phyloP scores from a whole-genome alignment of 257 asterid species.

The Lithospermum erythrorhizon region DNA sequence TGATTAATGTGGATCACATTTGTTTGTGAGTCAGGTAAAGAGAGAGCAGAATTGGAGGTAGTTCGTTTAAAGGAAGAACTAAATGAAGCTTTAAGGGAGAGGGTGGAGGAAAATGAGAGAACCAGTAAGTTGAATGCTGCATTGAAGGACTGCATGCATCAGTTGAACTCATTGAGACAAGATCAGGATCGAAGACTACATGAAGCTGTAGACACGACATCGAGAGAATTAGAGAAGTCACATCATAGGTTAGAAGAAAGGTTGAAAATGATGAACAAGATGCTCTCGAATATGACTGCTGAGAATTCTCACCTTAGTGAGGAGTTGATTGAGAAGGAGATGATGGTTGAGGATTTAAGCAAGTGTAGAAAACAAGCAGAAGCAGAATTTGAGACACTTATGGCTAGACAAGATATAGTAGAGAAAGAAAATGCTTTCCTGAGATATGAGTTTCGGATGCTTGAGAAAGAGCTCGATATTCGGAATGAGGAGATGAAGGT shows the following conservation, averaged over 20 bases:
- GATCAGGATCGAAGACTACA: constrained; percentile 40
- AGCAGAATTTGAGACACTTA: constrained; percentile 50
- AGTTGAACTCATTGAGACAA: constrained; percentile 32
- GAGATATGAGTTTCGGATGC: constrained; percentile 51
- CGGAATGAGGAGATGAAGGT: constrained; percentile 51
- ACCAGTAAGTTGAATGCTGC: constrained; percentile 46
- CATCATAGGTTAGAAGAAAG: constrained; percentile 39
- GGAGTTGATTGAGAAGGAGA: constrained; percentile 50
- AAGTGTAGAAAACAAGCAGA: constrained; percentile 33
- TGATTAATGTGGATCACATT: not conserved
- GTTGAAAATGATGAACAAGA: constrained; percentile 31
- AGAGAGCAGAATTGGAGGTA: constrained; percentile 47
- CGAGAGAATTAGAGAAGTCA: constrained; percentile 37
- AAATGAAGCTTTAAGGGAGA: constrained; percentile 30
- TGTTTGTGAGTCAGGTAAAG: constrained; percentile 31
- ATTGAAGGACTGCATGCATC: constrained; percentile 52
- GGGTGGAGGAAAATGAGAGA: constrained; percentile 39
- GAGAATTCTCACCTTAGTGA: constrained; percentile 58
- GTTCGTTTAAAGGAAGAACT: constrained; percentile 31
- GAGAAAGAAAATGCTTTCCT: constrained; percentile 79
- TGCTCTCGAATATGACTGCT: constrained; percentile 30
- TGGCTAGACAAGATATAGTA: constrained; percentile 52
- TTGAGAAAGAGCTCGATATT: constrained; percentile 56
- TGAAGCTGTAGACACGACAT: constrained; percentile 29
- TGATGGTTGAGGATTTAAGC: constrained; percentile 42